These are phyloP conservation scores for Helicostylum pulchrum DNA, from an alignment of 192 early-diverging fungal genomes.

Conservation along the genomic window DNA sequence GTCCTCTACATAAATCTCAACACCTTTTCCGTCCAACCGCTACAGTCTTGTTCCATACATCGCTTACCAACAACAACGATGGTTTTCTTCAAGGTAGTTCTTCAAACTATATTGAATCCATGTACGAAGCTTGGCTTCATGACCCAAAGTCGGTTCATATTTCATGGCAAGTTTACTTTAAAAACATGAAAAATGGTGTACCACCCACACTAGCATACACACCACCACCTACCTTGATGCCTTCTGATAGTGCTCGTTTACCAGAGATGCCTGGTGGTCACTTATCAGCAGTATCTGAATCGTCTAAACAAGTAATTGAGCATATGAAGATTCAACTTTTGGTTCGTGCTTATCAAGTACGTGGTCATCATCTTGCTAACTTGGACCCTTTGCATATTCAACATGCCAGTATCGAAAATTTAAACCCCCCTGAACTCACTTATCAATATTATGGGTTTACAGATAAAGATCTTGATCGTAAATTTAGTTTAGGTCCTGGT, in stretches of 20 bases:
- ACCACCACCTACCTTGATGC: slow-evolving; percentile 74
- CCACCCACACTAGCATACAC: slow-evolving; percentile 65
- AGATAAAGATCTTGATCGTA: slow-evolving; percentile 87
- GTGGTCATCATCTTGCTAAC: slow-evolving; percentile 92
- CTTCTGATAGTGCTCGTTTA: slow-evolving; percentile 53
- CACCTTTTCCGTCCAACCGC: slow-evolving; percentile 1
- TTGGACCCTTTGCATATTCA: slow-evolving; percentile 91
- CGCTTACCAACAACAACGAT: slow-evolving; percentile 32
- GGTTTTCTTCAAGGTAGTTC: slow-evolving; percentile 80
- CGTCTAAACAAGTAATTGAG: slow-evolving; percentile 74
- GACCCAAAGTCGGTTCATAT: slow-evolving; percentile 89
- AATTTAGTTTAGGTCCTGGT: slow-evolving; percentile 90
- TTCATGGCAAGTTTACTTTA: slow-evolving; percentile 97
- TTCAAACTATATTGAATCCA: slow-evolving; percentile 86
- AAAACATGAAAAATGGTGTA: slow-evolving; percentile 60
- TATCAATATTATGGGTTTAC: slow-evolving; percentile 89
- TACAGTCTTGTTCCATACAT: slow-evolving; percentile 22
- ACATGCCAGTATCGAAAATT: slow-evolving; percentile 43
- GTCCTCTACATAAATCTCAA: slow-evolving; percentile 2
- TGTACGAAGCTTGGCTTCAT: slow-evolving; percentile 88
- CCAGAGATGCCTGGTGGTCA: slow-evolving; percentile 51
- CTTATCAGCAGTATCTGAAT: slow-evolving; percentile 22
- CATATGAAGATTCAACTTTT: slow-evolving; percentile 97
- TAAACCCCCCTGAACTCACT: slow-evolving; percentile 75
- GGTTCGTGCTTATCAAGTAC: slow-evolving; percentile 92